A percentile compares a stretch with the other conserved stretches of the same genome.
These are phyloP conservation scores for Corchorus olitorius DNA, from an alignment of 345 rosid species.

Conservation along the genomic window DNA sequence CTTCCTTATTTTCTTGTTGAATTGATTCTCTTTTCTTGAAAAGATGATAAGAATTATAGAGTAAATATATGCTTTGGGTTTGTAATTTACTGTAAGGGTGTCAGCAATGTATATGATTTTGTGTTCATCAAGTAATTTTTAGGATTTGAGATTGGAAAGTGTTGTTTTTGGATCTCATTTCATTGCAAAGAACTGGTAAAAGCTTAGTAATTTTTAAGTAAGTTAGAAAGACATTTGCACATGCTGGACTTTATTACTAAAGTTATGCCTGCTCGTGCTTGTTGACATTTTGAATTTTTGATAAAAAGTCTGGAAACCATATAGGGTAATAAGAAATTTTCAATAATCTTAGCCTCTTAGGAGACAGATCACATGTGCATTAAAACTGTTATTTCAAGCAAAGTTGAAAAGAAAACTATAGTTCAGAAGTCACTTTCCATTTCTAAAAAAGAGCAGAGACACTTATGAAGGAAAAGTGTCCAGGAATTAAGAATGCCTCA, in stretches of 20 bases:
- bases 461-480: neutral
- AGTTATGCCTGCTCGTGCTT: neutral
- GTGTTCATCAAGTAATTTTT: neutral
- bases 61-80: conserved; percentile 19
- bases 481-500: too few species aligned
- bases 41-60: conserved; percentile 14
- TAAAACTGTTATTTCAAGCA: neutral
- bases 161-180: conserved; percentile 26
- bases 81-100: conserved; percentile 21
- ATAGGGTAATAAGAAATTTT: neutral
- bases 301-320: too few species aligned
- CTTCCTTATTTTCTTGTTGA: conserved; percentile 16
- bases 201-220: neutral
- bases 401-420: neutral
- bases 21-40: conserved; percentile 2
- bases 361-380: conserved; percentile 12
- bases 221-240: conserved; percentile 21
- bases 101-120: conserved; percentile 17
- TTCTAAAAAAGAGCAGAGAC: neutral
- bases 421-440: conserved; percentile 10
- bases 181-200: conserved; percentile 18
- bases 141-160: conserved; percentile 15
- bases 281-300: conserved; percentile 10
- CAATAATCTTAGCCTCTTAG: too few species aligned
- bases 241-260: conserved; percentile 22